Conservation (phyloP, 2,329 filamentous ascomycete genomes). For the Hymenoscyphus linearis region DNA sequence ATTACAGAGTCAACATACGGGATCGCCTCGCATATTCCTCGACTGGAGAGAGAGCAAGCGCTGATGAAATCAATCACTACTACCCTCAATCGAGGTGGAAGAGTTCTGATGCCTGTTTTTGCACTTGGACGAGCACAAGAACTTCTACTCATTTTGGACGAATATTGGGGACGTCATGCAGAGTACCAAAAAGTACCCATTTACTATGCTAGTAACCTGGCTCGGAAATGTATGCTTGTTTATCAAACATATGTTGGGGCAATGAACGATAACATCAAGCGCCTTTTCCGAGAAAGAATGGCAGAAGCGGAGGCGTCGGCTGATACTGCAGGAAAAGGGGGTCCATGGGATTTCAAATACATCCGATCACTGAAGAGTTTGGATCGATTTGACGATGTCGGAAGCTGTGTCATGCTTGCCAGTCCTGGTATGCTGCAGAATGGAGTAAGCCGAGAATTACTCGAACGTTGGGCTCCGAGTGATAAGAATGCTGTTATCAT, state of each 20-base stretch:
- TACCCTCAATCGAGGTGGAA: constrained; percentile 84
- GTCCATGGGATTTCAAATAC: constrained; percentile 95
- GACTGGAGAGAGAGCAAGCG: constrained; percentile 83
- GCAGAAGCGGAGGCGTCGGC: constrained; percentile 80
- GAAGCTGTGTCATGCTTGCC: constrained; percentile 93
- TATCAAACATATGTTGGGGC: constrained; percentile 97
- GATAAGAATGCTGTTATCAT: constrained; percentile 98
- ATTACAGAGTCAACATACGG: constrained; percentile 98
- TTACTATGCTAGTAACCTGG: constrained; percentile 94
- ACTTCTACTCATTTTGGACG: constrained; percentile 86
- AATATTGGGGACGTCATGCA: constrained; percentile 88
- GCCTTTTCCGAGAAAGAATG: constrained; percentile 88
- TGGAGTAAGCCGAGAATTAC: constrained; percentile 83
- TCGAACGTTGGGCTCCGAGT: constrained; percentile 94
- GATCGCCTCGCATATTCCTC: constrained; percentile 87
- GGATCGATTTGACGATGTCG: constrained; percentile 93
- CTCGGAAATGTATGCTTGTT: constrained; percentile 95
- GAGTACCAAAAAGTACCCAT: constrained; percentile 90
- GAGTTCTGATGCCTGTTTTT: constrained; percentile 92
- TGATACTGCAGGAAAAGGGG: constrained; percentile 68
- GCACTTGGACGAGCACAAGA: constrained; percentile 92
- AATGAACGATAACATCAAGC: constrained; percentile 99
- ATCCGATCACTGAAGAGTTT: constrained; percentile 88
- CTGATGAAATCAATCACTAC: constrained; percentile 94
- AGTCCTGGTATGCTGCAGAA: constrained; percentile 98